These are phyloP conservation scores for Apophysomyces sp. DNA, from an alignment of 371 early-diverging fungal species.

Conservation along the genomic window DNA sequence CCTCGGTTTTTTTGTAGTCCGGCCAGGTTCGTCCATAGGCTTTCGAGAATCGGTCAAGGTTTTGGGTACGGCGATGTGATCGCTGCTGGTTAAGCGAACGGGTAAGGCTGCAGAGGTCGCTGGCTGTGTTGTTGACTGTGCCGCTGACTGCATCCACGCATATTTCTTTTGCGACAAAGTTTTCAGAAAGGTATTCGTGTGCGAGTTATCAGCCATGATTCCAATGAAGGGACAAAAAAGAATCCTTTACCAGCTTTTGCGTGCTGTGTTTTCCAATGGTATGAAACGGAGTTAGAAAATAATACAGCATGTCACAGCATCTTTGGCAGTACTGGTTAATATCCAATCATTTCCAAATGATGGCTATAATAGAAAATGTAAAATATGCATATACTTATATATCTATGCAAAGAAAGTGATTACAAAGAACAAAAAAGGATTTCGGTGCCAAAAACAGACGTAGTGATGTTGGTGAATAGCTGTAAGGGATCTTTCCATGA, in stretches of 20 bases:
- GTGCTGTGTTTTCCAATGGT: not conserved
- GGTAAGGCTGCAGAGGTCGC: not conserved
- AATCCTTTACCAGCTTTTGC: not conserved
- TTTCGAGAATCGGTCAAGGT: slow-evolving; percentile 3
- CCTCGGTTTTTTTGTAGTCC: slow-evolving; percentile 2
- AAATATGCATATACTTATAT: no score
- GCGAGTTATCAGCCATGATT: not conserved
- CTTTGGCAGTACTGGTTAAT: no score
- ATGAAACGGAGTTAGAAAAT: no score
- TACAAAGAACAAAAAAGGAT: no score
- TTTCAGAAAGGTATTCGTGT: slow-evolving; percentile 35
- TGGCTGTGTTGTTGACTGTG: slow-evolving; percentile 12
- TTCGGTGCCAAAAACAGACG: no score
- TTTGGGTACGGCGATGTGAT: not conserved
- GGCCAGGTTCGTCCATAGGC: not conserved
- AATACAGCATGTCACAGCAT: no score
- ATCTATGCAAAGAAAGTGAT: no score
- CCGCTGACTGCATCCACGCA: slow-evolving; percentile 48
- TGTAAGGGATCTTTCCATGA: no score
- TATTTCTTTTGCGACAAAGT: slow-evolving; percentile 51
- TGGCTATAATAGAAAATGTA: no score
- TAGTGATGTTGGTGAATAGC: no score
- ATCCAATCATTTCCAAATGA: no score
- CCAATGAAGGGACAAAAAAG: not conserved
- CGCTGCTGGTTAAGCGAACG: slow-evolving; percentile 1